Evolutionary conservation across 2,329 filamentous ascomycete genomes (phyloP), one percentile per base, ranked within the genome.

Genomic region (Alternaria incomplexa): DNA sequence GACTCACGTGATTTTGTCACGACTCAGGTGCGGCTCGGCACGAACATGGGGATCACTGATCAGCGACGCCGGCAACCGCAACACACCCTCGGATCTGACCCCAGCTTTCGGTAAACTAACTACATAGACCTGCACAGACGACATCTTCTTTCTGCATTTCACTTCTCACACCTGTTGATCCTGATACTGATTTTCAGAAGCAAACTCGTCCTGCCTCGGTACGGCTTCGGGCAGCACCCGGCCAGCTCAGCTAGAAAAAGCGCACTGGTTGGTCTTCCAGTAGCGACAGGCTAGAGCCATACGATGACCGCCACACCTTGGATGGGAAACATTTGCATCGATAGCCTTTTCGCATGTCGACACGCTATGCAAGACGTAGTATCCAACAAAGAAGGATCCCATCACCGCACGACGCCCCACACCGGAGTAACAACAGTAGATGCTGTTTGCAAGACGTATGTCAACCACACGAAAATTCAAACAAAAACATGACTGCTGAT

Each of bases 301-400:
- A 54, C 26, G 57, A 59, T 59, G 48, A 59, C 20, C 23, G 22
- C 40, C 48, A 47, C 36, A 59, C 22, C 8, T 45, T 52, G 11
- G n/a, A 12, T 10, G 30, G 22, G 26, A 23, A 25, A 26, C 25
- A 25, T 9, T 26, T 30, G 30, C 48, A 40, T 17, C 12, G 22
- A 13, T 40, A 11, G 12, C 13, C 13, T 51, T 36, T 10, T 23
- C 12, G 13, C 1, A 36, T 15, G 2, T 20, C n/a, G 8, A 32
- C 22, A 3, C 28, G 48, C 48, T 32, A n/a, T 11, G 12, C 28
- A 17, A 51, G n/a, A 22, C 43, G 20, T 9, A 51, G 15, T 40
- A 10, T 40, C 8, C 36, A 17, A 5, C 36, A 40, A 40, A 40
- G 8, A 40, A 40, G 6, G 8, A 6, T 40, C 4, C 32, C 36